phyloP scores from a whole-genome alignment of 352 stramenopile genomes.

The Globisporangium solare region DNA sequence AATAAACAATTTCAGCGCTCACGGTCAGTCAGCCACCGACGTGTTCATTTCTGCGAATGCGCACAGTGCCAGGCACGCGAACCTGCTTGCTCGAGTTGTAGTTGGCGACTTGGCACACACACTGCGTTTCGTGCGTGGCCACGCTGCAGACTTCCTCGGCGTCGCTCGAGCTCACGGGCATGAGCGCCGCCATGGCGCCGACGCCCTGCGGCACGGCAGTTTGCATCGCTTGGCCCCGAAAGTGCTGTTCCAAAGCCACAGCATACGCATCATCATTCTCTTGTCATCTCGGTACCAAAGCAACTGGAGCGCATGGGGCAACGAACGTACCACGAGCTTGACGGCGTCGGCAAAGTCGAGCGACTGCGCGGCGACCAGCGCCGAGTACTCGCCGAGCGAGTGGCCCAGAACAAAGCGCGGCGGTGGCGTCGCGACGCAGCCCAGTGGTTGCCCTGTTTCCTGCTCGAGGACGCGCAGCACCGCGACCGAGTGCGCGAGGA shows the following conservation, averaged over 20 bases:
- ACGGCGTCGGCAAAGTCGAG: slow-evolving; percentile 66
- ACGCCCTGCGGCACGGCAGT: slow-evolving; percentile 40
- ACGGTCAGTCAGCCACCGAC: background rate
- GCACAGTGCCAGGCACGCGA: background rate
- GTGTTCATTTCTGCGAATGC: background rate
- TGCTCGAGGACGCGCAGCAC: slow-evolving; percentile 70
- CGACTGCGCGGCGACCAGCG: slow-evolving; percentile 61
- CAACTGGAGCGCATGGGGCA: background rate
- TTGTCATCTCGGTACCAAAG: background rate
- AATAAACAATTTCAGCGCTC: background rate
- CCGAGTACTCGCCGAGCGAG: slow-evolving; percentile 86
- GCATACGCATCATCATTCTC: background rate
- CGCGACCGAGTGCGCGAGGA: slow-evolving; percentile 75
- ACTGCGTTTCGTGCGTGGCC: slow-evolving; percentile 25
- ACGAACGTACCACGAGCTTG: slow-evolving; percentile 46
- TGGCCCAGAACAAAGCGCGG: slow-evolving; percentile 58
- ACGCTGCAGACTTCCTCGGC: slow-evolving; percentile 52
- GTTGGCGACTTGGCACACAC: slow-evolving; percentile 79
- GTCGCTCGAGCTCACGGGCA: slow-evolving; percentile 47
- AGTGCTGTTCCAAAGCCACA: slow-evolving; percentile 26
- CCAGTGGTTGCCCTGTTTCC: slow-evolving; percentile 20
- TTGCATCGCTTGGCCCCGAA: slow-evolving; percentile 70
- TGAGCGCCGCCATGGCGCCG: slow-evolving; percentile 75
- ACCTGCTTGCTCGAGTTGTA: slow-evolving; percentile 88
- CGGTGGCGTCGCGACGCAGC: slow-evolving; percentile 25